Evolutionary conservation across 2,329 filamentous ascomycete species (phyloP).

Genomic region (Pseudogymnoascus pannorum): DNA sequence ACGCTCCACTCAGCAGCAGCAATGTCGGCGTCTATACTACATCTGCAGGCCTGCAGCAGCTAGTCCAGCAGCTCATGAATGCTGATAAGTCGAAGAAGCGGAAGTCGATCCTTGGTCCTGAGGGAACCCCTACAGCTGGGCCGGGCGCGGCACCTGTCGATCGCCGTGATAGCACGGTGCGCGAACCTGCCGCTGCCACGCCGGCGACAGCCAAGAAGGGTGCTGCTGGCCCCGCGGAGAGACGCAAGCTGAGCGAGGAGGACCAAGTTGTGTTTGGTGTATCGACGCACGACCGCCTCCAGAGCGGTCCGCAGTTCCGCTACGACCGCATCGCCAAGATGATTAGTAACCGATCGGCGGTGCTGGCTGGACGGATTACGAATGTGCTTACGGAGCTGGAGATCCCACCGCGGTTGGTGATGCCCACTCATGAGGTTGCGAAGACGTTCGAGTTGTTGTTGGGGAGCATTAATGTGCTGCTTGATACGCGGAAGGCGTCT

Average conservation of each 20-base stretch:
- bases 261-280: conserved; percentile 80
- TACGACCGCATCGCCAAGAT: conserved; percentile 75
- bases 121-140: conserved; percentile 39
- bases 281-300: conserved; percentile 74
- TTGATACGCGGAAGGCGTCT: conserved; percentile 65
- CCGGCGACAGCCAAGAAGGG: conserved; percentile 32
- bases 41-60: conserved; percentile 68
- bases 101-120: conserved; percentile 58
- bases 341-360: conserved; percentile 67
- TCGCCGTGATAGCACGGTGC: conserved; percentile 29
- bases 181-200: conserved; percentile 29
- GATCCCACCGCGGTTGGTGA: conserved; percentile 60
- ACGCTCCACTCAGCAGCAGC: conserved; percentile 64
- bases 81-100: conserved; percentile 88
- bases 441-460: conserved; percentile 66
- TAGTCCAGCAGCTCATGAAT: conserved; percentile 75
- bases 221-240: conserved; percentile 37
- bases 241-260: conserved; percentile 64
- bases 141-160: conserved; percentile 27
- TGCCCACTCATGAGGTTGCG: conserved; percentile 68
- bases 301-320: conserved; percentile 82
- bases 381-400: conserved; percentile 66
- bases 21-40: conserved; percentile 74
- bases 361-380: conserved; percentile 68
- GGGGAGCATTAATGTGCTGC: conserved; percentile 56